These are phyloP conservation scores for Solioccasus polychromus DNA, from an alignment of 768 basidiomycete species.

Conservation along the genomic window DNA sequence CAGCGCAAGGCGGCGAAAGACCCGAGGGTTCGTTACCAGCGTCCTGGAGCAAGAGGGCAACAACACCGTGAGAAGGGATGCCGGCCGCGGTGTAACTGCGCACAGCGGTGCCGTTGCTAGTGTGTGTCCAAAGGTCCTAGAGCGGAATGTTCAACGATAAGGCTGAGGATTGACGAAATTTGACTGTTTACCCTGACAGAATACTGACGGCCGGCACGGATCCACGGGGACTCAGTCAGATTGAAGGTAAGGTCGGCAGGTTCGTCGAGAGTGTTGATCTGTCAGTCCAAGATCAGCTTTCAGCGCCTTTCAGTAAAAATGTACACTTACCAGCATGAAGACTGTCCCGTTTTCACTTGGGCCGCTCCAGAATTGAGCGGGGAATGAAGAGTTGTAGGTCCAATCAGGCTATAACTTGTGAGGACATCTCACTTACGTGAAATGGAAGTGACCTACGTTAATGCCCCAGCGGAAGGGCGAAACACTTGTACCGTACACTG, in stretches of 20 bases:
- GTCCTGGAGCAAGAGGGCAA: slow-evolving; percentile 61
- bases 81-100: slow-evolving; percentile 45
- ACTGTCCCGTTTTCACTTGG: slow-evolving; percentile 59
- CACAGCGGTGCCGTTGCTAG: slow-evolving; percentile 61
- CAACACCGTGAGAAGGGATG: slow-evolving; percentile 65
- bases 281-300: background rate
- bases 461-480: slow-evolving; percentile 69
- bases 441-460: slow-evolving; percentile 41
- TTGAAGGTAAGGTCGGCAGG: slow-evolving; percentile 58
- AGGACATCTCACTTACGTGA: background rate
- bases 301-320: background rate
- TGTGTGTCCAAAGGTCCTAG: slow-evolving; percentile 73
- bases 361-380: slow-evolving; percentile 70
- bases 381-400: slow-evolving; percentile 41
- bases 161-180: background rate
- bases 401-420: slow-evolving; percentile 29
- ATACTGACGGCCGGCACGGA: slow-evolving; percentile 62
- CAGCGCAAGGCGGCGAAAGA: slow-evolving; percentile 52
- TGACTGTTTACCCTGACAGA: slow-evolving; percentile 47
- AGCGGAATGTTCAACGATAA: background rate
- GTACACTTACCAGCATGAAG: slow-evolving; percentile 55
- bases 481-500: slow-evolving; percentile 56
- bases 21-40: slow-evolving; percentile 66
- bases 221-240: slow-evolving; percentile 68
- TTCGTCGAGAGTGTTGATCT: slow-evolving; percentile 58